Evolutionary conservation across 2,329 filamentous ascomycete species (phyloP).

Genomic region (Aureobasidium uvarum): DNA sequence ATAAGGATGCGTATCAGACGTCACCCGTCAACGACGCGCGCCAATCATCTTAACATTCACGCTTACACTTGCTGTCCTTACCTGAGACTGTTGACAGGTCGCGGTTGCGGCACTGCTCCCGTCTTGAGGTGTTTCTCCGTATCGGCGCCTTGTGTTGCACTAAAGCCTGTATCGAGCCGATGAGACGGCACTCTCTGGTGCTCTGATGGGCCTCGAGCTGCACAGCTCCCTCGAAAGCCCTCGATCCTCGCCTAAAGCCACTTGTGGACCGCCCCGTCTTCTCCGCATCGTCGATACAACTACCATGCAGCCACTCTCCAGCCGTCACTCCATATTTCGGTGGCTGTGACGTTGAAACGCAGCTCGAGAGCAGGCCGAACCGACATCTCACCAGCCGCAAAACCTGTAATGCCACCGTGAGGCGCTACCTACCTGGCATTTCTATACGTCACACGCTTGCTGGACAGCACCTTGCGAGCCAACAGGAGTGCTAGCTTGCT

Average conservation of each 20-base stretch:
- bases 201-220: constrained; percentile 1
- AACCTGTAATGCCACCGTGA: constrained; percentile 25
- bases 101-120: constrained; percentile 11
- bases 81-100: constrained; percentile 19
- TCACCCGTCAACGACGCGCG: constrained; percentile 17
- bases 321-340: constrained; percentile 19
- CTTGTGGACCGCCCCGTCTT: constrained; percentile 16
- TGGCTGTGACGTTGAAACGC: constrained; percentile 25
- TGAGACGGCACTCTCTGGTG: not conserved
- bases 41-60: constrained; percentile 17
- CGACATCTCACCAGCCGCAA: constrained; percentile 26
- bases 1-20: constrained; percentile 21
- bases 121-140: constrained; percentile 4
- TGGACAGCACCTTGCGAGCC: not conserved
- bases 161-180: constrained; percentile 10
- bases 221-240: constrained; percentile 13
- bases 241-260: constrained; percentile 20
- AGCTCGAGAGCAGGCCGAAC: constrained; percentile 20
- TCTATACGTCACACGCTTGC: constrained; percentile 20
- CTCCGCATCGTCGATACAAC: constrained; percentile 24
- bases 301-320: constrained; percentile 22
- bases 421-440: constrained; percentile 24
- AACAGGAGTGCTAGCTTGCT: constrained; percentile 10
- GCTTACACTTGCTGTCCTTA: constrained; percentile 17
- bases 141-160: constrained; percentile 10